Conservation (phyloP, 192 early-diverging fungal species). For the Martensiomyces pterosporus region DNA sequence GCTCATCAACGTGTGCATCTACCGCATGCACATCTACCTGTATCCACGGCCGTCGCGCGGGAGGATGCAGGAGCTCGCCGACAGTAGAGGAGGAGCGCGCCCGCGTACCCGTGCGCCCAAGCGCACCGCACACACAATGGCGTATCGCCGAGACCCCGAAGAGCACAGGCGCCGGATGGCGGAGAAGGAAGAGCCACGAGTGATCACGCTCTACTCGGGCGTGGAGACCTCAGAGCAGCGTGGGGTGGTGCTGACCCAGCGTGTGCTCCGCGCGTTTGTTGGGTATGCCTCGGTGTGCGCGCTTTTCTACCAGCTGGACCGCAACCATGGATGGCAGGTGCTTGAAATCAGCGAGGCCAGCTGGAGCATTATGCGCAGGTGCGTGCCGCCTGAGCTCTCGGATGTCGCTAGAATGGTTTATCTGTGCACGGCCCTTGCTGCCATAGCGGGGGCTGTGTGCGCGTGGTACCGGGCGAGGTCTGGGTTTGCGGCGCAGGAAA, state of each 20-base stretch:
- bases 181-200: neutral
- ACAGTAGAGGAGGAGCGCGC: neutral
- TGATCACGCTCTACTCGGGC: constrained; percentile 2
- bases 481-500: neutral
- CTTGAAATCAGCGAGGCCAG: constrained; percentile 9
- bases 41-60: neutral
- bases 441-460: neutral
- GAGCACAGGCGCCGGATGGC: neutral
- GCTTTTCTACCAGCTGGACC: constrained; percentile 40
- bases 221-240: neutral
- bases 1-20: constrained; percentile 6
- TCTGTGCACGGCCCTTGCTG: constrained; percentile 1
- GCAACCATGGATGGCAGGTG: constrained; percentile 22
- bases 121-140: neutral
- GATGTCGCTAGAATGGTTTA: constrained; percentile 25
- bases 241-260: constrained; percentile 1
- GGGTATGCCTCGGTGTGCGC: constrained; percentile 15
- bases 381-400: constrained; percentile 18
- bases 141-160: constrained; percentile 3
- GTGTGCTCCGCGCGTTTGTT: constrained; percentile 16
- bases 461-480: constrained; percentile 5
- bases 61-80: neutral
- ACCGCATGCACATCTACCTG: constrained; percentile 14
- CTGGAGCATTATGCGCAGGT: constrained; percentile 9
- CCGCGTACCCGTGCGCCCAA: neutral